These are phyloP conservation scores for Vigna unguiculata DNA, from an alignment of 306 rosid species.

Conservation along the genomic window DNA sequence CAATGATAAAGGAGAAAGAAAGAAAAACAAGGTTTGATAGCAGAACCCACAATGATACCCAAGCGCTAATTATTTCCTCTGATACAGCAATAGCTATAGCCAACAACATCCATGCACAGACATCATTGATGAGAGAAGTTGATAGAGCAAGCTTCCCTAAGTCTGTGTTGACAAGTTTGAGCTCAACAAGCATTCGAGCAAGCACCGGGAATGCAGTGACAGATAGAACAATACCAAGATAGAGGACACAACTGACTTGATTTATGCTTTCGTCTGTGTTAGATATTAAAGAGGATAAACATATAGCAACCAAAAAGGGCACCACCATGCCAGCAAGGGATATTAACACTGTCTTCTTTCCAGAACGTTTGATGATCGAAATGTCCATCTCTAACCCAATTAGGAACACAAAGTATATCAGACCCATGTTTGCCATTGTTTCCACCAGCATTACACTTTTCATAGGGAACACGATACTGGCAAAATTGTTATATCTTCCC, in stretches of 20 bases:
- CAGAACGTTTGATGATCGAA: constrained; percentile 61
- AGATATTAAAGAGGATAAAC: constrained; percentile 45
- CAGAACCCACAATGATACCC: constrained; percentile 67
- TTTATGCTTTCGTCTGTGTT: background rate
- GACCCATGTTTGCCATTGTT: constrained; percentile 84
- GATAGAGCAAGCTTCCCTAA: constrained; percentile 78
- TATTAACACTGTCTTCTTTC: constrained; percentile 59
- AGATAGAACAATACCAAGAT: constrained; percentile 74
- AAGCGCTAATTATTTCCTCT: constrained; percentile 20
- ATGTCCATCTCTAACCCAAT: constrained; percentile 91
- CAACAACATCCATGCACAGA: constrained; percentile 74
- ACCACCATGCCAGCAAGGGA: constrained; percentile 76
- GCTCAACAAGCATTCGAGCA: constrained; percentile 76
- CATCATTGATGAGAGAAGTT: constrained; percentile 71
- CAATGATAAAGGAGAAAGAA: constrained; percentile 49
- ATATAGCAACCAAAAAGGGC: constrained; percentile 62
- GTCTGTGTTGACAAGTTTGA: constrained; percentile 79
- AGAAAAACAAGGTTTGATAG: constrained; percentile 69
- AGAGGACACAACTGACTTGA: constrained; percentile 54
- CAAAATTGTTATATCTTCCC: constrained; percentile 56
- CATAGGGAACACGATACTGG: constrained; percentile 60
- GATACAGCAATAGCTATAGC: constrained; percentile 82
- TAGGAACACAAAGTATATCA: constrained; percentile 77
- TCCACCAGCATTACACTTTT: constrained; percentile 82
- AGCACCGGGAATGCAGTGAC: constrained; percentile 88